phyloP scores from a whole-genome alignment of 1,284 basidiomycete genomes.

The Wallemia ichthyophaga region DNA sequence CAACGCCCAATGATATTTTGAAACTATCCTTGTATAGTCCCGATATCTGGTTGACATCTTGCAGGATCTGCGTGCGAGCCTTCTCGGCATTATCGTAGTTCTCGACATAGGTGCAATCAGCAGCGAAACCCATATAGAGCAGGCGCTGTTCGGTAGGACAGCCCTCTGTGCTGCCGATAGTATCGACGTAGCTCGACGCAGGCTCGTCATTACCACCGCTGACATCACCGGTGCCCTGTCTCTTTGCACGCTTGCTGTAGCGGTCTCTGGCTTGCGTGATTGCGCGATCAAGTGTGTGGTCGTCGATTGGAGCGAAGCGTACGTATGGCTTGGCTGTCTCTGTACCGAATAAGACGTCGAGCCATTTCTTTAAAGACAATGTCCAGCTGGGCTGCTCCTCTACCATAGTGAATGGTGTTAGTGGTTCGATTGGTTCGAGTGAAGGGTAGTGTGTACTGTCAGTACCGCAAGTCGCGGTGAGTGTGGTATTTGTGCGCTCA shows the following conservation, averaged over 20 bases:
- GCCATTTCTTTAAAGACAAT: neutral
- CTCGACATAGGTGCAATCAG: constrained; percentile 49
- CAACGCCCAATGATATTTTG: constrained; percentile 56
- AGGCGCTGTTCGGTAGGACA: constrained; percentile 45
- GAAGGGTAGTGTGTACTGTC: constrained; percentile 4
- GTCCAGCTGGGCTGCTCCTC: neutral
- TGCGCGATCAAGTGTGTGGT: neutral
- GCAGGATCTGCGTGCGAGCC: constrained; percentile 43
- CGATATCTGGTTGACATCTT: constrained; percentile 22
- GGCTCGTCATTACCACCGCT: constrained; percentile 12
- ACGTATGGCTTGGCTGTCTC: neutral
- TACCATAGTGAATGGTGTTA: neutral
- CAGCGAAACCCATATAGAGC: constrained; percentile 46
- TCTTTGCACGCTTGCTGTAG: constrained; percentile 2
- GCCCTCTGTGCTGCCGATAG: constrained; percentile 32
- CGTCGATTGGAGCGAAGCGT: neutral
- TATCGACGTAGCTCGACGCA: constrained; percentile 27
- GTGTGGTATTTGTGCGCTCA: constrained; percentile 5
- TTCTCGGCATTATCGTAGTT: constrained; percentile 30
- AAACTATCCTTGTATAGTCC: constrained; percentile 25
- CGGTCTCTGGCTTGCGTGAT: neutral
- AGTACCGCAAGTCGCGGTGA: neutral
- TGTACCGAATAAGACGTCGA: neutral
- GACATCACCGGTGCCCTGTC: constrained; percentile 6
- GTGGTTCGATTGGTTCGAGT: neutral